These are phyloP conservation scores for Strobilomyces dryophilus DNA, from an alignment of 768 basidiomycete genomes.

Conservation along the genomic window DNA sequence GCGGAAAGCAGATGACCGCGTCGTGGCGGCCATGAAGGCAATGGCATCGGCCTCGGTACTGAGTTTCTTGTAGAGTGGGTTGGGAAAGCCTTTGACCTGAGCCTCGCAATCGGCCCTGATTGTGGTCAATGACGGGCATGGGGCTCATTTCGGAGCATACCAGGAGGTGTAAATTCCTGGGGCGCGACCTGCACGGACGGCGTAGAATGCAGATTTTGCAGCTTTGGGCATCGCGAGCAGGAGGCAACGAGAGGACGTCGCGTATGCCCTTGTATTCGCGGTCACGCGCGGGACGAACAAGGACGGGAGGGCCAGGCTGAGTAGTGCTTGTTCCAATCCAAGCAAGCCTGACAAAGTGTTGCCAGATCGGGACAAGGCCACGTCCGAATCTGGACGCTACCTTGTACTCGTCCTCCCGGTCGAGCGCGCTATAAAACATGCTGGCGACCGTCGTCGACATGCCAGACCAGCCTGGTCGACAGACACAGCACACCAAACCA, in stretches of 20 bases:
- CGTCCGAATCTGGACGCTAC: conserved; percentile 17
- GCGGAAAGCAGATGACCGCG: conserved; percentile 5
- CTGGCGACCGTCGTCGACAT: conserved; percentile 1
- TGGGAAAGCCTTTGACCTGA: conserved; percentile 62
- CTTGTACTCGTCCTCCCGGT: conserved; percentile 24
- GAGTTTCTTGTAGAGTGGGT: conserved; percentile 70
- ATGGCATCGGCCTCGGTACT: conserved; percentile 50
- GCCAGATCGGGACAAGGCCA: conserved; percentile 21
- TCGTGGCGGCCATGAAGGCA: conserved; percentile 42
- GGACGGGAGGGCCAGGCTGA: not conserved
- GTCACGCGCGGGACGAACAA: not conserved
- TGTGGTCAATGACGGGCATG: conserved; percentile 15
- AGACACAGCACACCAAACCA: not conserved
- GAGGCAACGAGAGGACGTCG: not conserved
- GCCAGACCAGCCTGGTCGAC: conserved; percentile 6
- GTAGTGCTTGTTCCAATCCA: conserved; percentile 13
- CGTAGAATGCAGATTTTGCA: conserved; percentile 57
- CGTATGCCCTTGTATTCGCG: not conserved
- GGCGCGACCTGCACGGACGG: conserved; percentile 59
- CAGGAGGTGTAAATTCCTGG: conserved; percentile 72
- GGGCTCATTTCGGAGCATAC: conserved; percentile 41
- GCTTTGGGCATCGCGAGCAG: conserved; percentile 34
- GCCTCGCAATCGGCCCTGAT: conserved; percentile 66
- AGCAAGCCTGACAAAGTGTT: conserved; percentile 9
- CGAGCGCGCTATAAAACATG: conserved; percentile 24